Evolutionary conservation across 352 stramenopile genomes (phyloP), one percentile per base, ranked within the genome.

Genomic region (Peronospora belbahrii): DNA sequence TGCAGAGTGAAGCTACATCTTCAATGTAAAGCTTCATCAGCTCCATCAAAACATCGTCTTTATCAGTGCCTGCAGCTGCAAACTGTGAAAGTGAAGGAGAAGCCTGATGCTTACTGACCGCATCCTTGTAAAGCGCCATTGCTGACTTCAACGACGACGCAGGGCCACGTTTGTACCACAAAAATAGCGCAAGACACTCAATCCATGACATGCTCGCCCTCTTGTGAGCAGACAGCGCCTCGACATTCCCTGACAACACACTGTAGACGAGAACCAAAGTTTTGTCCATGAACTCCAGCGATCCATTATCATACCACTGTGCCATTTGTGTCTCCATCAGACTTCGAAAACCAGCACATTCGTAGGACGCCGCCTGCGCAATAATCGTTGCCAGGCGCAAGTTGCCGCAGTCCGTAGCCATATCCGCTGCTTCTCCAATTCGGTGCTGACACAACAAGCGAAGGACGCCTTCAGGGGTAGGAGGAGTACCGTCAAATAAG

Each of bases 1-100:
- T 68, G 48, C 73, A 75, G 7, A 81, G 53, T n/a, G 73, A 80
- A 36, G 68, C 56, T 14, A 53, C 52, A 25, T 82, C 59, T 47
- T 71, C 66, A 33, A 76, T 63, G 42, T 83, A 77, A 15, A 85
- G 59, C 56, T 86, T 80, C 60, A 90, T 70, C 23, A 90, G 40
- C 30, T 85, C 71, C 49, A 84, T 70, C 20, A 90, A 57, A 7
- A 83, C 41, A 33, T 87, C 68, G 22, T 75, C 56, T 51, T 85
- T 83, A 34, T 66, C 48, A 4, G 51, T 47, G 4, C 24, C 42
- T 14, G 48, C 24, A 38, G 8, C 19, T 15, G 48, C 50, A 44
- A 68, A 80, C 14, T 48, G 39, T 27, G 67, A 79, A 37, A 43
- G 14, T 9, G 66, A 58, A 39, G 43, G 51, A 38, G 57, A 56